Evolutionary conservation across 202 grass and related monocot species (phyloP), one percentile per base, ranked within the genome.

Genomic region (Setaria viridis): DNA sequence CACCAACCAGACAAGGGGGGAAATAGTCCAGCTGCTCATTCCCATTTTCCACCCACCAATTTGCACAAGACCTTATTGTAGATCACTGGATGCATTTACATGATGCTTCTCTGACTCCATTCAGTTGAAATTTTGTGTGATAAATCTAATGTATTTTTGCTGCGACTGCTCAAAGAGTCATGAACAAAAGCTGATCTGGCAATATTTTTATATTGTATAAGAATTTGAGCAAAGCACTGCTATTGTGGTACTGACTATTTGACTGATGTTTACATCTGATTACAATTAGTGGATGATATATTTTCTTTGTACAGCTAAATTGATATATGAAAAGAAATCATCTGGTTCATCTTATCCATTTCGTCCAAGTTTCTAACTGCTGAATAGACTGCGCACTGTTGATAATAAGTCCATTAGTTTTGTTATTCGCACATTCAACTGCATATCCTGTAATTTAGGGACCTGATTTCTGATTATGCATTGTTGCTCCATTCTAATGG

Each of bases 1-100:
- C 45, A 55, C 50, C 43, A 62, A 53, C 19, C 8, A 75, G n/a
- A 39, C 50, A 56, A 39, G 33, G 16, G 54, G 7, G 12, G 13
- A 11, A 49, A 19, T 56, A 59, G 11, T 29, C 11, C 15, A 73
- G 37, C 4, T 59, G 7, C 4, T 49, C 9, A 17, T 86, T 88
- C 41, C 3, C 49, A 80, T 84, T 80, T 17, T 16, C 16, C 2
- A 11, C 29, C 49, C 15, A 59, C 67, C 4, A 63, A 77, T 62
- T 77, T 50, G 21, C 64, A 62, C 12, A 47, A 71, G 39, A 66
- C 46, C 75, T 69, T 16, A 34, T 8, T 74, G 25, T 56, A 84
- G 8, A 66, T 39, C 62, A 85, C 59, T 81, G 1, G 32, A 53
- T 81, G 37, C 14, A 80, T 53, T 62, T 30, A 85, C 30, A 41